Conservation (phyloP, 2,329 filamentous ascomycete genomes). For the Orbilia brochopaga region DNA sequence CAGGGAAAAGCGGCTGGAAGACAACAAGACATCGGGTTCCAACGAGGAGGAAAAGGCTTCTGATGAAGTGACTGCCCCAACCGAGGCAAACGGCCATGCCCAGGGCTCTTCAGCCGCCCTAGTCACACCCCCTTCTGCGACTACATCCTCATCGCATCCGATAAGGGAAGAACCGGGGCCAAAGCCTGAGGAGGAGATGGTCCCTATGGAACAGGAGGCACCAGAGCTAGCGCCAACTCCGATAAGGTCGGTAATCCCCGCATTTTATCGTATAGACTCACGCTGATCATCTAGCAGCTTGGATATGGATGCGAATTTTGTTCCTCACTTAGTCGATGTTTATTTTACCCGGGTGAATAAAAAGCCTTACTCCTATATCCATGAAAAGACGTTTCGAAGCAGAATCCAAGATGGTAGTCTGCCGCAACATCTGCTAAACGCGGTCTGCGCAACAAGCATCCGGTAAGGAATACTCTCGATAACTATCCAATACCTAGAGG, state of each 20-base stretch:
- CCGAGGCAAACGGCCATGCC: slow-evolving; percentile 55
- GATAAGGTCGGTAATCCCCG: slow-evolving; percentile 28
- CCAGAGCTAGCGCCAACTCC: slow-evolving; percentile 57
- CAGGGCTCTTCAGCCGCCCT: slow-evolving; percentile 52
- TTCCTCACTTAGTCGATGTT: slow-evolving; percentile 65
- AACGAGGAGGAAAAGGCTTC: slow-evolving; percentile 55
- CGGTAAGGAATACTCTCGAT: slow-evolving; percentile 60
- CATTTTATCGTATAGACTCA: neutral
- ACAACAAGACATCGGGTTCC: slow-evolving; percentile 32
- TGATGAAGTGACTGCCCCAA: slow-evolving; percentile 54
- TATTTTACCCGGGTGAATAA: slow-evolving; percentile 81
- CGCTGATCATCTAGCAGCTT: slow-evolving; percentile 26
- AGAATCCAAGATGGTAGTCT: slow-evolving; percentile 73
- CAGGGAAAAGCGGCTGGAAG: slow-evolving; percentile 49
- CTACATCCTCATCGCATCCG: slow-evolving; percentile 26
- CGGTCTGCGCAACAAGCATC: slow-evolving; percentile 68
- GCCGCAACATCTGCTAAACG: slow-evolving; percentile 63
- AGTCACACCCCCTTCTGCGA: slow-evolving; percentile 42
- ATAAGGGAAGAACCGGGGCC: slow-evolving; percentile 23
- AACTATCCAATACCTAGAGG: slow-evolving; percentile 57
- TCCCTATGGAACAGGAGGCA: slow-evolving; percentile 56
- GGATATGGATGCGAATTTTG: slow-evolving; percentile 48
- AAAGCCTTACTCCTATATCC: slow-evolving; percentile 80
- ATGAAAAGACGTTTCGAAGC: slow-evolving; percentile 76
- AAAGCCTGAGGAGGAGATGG: slow-evolving; percentile 34